Evolutionary conservation across 1,284 basidiomycete genomes (phyloP), one percentile per base, ranked within the genome.

Genomic region (Earliella scabrosa): DNA sequence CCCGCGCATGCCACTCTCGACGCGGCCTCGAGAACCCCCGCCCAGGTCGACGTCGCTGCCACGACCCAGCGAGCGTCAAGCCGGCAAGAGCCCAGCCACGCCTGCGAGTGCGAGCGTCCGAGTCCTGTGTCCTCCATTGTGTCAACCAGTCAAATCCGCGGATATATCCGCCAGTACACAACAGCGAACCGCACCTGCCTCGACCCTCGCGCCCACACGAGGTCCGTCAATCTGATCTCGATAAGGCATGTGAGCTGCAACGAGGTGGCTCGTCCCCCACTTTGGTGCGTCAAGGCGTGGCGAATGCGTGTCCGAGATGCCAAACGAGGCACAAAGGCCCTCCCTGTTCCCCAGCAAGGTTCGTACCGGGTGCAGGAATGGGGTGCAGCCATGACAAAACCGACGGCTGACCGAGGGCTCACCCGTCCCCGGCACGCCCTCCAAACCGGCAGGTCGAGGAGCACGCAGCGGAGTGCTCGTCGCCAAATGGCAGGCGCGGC

Each of bases 211-310:
- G 63, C 65, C 50, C 65, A 67, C 76, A 78, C 72, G 77, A 74
- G 77, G 72, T 70, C 61, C 54, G 43, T 67, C 67, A 68, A 70
- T 62, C 59, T 58, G 63, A 70, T 61, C 74, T 75, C 71, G 71
- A 82, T 84, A 77, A 75, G 84, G 87, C 72, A 90, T 71, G 71
- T 80, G 59, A 59, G 81, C 70, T 68, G 76, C 79, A 72, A 75
- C 67, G 75, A 66, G 70, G 71, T 78, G 83, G 81, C 71, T 74
- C 77, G 82, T 82, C 77, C 73, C 80, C 86, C 84, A 80, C 83
- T 80, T 74, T 77, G 82, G 74, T 76, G 83, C 81, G 79, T 75
- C 74, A 71, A 79, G 65, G 81, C 86, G 82, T 85, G 86, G 75
- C 75, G 73, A 73, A 77, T 75, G 82, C 85, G 77, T 84, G 83